Percentiles rank a stretch among this genome's conserved stretches.
These are phyloP conservation scores for Cercophora samala DNA, from an alignment of 495 filamentous ascomycete species.

Conservation along the genomic window DNA sequence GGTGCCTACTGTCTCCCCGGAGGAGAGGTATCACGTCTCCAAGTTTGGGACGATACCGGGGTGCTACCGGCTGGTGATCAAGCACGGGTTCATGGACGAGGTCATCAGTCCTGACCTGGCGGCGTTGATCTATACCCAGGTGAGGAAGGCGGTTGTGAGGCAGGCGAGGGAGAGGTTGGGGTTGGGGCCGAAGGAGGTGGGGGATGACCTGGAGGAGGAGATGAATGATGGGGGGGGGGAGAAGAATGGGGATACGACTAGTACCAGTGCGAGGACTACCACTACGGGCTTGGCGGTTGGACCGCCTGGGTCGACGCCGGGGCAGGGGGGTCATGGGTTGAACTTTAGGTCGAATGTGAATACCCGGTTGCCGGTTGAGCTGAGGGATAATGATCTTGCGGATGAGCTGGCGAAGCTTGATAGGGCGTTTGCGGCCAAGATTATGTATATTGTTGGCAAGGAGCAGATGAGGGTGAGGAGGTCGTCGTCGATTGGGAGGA, in stretches of 20 bases:
- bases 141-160: slow-evolving; percentile 51
- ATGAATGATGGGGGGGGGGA: slow-evolving; percentile 12
- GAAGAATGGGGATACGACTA: slow-evolving; percentile 10
- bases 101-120: slow-evolving; percentile 58
- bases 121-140: slow-evolving; percentile 55
- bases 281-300: background rate
- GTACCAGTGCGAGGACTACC: background rate
- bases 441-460: slow-evolving; percentile 65
- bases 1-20: slow-evolving; percentile 41
- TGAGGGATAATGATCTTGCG: slow-evolving; percentile 38
- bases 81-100: slow-evolving; percentile 63
- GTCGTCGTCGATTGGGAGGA: slow-evolving; percentile 36
- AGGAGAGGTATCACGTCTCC: slow-evolving; percentile 36
- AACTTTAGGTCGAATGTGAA: background rate
- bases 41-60: slow-evolving; percentile 44
- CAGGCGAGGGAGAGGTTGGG: slow-evolving; percentile 28
- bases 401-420: slow-evolving; percentile 46
- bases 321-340: background rate
- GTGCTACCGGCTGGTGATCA: slow-evolving; percentile 59
- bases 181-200: slow-evolving; percentile 7
- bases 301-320: background rate
- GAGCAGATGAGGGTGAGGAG: slow-evolving; percentile 56
- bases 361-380: slow-evolving; percentile 46
- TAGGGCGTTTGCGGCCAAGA: slow-evolving; percentile 51
- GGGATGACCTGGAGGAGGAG: background rate